These are phyloP conservation scores for Mortierella sp. DNA, from an alignment of 371 early-diverging fungal genomes.

Conservation along the genomic window DNA sequence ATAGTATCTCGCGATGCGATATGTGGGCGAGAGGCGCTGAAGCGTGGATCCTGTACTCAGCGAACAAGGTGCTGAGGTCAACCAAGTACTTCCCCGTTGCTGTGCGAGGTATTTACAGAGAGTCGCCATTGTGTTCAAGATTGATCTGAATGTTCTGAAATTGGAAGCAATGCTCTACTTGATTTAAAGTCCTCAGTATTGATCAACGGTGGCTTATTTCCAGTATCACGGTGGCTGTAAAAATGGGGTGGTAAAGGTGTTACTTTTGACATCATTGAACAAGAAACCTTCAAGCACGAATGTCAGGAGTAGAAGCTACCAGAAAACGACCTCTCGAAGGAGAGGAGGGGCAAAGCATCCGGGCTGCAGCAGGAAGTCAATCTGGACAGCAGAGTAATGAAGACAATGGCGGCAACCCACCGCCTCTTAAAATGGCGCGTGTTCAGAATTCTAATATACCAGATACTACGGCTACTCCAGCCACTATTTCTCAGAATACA, in stretches of 20 bases:
- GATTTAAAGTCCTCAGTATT: too few species aligned
- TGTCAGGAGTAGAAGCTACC: conserved; percentile 27
- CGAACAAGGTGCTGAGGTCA: not conserved
- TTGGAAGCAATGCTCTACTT: not conserved
- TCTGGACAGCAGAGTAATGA: not conserved
- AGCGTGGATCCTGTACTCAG: not conserved
- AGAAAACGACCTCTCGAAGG: conserved; percentile 31
- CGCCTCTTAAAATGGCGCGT: not conserved
- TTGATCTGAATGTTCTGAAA: not conserved
- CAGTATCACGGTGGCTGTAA: not conserved
- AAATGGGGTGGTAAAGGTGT: not conserved
- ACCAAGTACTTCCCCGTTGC: not conserved
- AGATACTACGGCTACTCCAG: not conserved
- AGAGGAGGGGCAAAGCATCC: not conserved
- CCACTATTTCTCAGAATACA: not conserved
- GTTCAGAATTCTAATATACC: not conserved
- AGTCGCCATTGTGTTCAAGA: conserved; percentile 13
- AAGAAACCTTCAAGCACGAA: not conserved
- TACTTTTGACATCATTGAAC: not conserved
- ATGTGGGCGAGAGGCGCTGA: not conserved
- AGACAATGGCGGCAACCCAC: not conserved
- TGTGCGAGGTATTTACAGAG: conserved; percentile 19
- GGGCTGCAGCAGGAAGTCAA: not conserved
- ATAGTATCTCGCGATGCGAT: not conserved
- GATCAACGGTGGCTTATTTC: not conserved